Evolutionary conservation across 176 grass and related monocot species (phyloP).

Genomic region (Triticum urartu): DNA sequence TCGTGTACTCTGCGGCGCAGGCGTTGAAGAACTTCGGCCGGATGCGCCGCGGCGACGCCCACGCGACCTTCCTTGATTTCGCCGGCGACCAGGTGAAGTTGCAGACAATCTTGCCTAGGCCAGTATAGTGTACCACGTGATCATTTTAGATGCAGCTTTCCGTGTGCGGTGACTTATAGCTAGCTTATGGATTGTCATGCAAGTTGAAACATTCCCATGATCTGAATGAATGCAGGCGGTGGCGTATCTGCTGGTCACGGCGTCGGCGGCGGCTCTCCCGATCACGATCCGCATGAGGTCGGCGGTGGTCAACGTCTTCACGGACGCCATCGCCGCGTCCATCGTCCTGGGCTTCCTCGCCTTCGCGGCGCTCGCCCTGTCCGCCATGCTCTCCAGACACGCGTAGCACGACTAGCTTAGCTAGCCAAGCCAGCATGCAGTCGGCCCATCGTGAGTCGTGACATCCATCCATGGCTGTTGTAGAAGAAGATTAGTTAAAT

Average conservation of each 20-base stretch:
- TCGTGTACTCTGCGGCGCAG: constrained; percentile 56
- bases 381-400: constrained; percentile 47
- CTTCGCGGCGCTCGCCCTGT: constrained; percentile 55
- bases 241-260: constrained; percentile 70
- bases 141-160: not conserved
- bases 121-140: not conserved
- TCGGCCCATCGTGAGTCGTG: not conserved
- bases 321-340: constrained; percentile 57
- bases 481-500: too few species aligned
- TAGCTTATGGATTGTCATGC: not conserved
- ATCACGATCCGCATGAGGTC: constrained; percentile 81
- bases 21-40: constrained; percentile 8
- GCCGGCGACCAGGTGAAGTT: constrained; percentile 69
- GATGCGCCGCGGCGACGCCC: not conserved
- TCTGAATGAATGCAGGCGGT: constrained; percentile 40
- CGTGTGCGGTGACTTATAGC: not conserved
- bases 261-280: constrained; percentile 71
- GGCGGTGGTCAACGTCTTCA: constrained; percentile 66
- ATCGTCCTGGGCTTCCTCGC: constrained; percentile 64
- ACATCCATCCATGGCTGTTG: not conserved
- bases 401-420: not conserved
- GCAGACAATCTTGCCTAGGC: not conserved
- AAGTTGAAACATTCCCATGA: not conserved
- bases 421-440: not conserved
- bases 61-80: constrained; percentile 42